phyloP scores from a whole-genome alignment of 2,329 filamentous ascomycete species.

The Penicillium sp. region DNA sequence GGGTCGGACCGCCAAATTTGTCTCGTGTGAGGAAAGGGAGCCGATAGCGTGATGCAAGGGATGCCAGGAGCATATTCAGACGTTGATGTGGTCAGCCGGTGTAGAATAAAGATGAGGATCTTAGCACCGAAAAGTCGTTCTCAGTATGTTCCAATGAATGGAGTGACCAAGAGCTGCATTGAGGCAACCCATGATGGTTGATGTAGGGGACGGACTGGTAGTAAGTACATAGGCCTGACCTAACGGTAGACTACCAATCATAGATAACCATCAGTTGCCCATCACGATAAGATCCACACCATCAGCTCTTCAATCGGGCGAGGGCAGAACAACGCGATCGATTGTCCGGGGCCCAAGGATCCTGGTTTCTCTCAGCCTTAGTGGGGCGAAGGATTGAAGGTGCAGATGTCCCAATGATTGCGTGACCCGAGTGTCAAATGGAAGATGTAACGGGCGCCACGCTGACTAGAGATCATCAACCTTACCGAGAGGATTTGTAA shows the following conservation, averaged over 20 bases:
- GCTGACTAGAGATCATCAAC: neutral
- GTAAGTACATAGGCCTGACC: neutral
- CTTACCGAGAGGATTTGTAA: neutral
- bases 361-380: neutral
- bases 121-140: neutral
- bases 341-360: neutral
- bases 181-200: neutral
- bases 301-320: neutral
- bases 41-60: conserved; percentile 1
- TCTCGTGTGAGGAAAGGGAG: neutral
- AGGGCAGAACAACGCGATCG: neutral
- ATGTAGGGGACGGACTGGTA: neutral
- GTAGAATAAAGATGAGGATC: neutral
- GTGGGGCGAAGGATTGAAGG: neutral
- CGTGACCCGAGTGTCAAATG: neutral
- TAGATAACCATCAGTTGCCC: neutral
- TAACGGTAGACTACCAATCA: neutral
- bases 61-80: neutral
- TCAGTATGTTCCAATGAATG: neutral
- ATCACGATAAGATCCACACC: neutral
- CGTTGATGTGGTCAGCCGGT: neutral
- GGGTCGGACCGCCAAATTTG: neutral
- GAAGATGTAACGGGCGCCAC: neutral
- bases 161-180: neutral
- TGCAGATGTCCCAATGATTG: neutral